Conservation (phyloP, 148 eudicot species). For the Silene uniflora region DNA sequence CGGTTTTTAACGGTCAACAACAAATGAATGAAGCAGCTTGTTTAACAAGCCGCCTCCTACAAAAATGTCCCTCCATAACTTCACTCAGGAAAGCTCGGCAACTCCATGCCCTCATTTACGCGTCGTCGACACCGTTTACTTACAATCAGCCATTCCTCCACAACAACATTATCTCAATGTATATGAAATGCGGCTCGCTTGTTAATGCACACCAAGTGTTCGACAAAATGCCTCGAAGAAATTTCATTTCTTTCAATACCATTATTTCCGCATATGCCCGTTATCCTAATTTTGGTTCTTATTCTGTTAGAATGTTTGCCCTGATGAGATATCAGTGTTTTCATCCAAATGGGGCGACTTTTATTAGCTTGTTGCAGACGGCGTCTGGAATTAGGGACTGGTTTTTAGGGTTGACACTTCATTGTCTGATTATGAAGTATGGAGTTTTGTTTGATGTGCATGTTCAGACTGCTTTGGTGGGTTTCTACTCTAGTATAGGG, state of each 20-base stretch:
- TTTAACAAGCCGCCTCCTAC: slow-evolving; percentile 29
- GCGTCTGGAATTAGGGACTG: slow-evolving; percentile 39
- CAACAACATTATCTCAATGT: slow-evolving; percentile 71
- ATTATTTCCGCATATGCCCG: slow-evolving; percentile 70
- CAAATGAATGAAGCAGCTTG: slow-evolving; percentile 30
- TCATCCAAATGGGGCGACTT: slow-evolving; percentile 57
- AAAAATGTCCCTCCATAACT: slow-evolving; percentile 50
- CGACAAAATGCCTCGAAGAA: slow-evolving; percentile 78
- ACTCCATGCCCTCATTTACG: slow-evolving; percentile 63
- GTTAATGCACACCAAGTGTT: slow-evolving; percentile 46
- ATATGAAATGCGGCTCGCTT: slow-evolving; percentile 55
- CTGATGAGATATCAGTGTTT: slow-evolving; percentile 44
- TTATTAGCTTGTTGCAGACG: slow-evolving; percentile 50
- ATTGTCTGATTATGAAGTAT: slow-evolving; percentile 40
- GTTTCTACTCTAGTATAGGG: slow-evolving; percentile 56
- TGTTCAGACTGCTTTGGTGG: slow-evolving; percentile 64
- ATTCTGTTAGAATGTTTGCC: slow-evolving; percentile 35
- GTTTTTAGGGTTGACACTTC: slow-evolving; percentile 43
- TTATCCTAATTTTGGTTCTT: slow-evolving; percentile 19
- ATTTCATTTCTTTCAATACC: slow-evolving; percentile 58
- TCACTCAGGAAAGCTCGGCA: slow-evolving; percentile 46
- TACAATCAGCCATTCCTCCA: slow-evolving; percentile 42
- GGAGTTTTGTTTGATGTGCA: slow-evolving; percentile 41
- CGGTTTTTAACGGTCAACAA: slow-evolving; percentile 11
- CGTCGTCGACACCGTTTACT: slow-evolving; percentile 38